Conservation (phyloP, 1,284 basidiomycete species). For the Peniophora sp. region DNA sequence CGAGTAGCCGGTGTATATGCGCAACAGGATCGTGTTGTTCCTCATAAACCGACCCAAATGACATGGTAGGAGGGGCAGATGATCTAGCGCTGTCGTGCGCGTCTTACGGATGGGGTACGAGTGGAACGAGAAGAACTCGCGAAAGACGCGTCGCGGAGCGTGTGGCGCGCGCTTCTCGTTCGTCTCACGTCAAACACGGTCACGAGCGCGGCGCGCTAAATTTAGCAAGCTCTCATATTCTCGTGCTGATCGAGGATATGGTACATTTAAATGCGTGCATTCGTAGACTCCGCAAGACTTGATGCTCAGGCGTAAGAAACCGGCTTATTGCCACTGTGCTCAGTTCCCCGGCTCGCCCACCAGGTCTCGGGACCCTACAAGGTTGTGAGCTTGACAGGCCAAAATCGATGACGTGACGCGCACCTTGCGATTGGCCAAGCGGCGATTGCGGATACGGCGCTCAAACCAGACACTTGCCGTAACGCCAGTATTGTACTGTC, state of each 20-base stretch:
- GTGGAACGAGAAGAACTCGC: background rate
- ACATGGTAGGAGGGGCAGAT: background rate
- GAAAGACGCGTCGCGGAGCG: background rate
- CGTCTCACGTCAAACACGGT: background rate
- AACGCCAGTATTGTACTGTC: background rate
- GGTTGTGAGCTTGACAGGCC: background rate
- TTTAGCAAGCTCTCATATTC: background rate
- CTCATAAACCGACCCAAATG: background rate
- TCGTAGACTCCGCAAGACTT: background rate
- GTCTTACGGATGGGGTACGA: background rate
- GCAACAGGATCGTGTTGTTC: background rate
- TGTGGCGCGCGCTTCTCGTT: background rate
- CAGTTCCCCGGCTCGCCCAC: constrained; percentile 1
- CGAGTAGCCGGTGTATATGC: constrained; percentile 10
- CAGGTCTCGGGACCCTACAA: background rate
- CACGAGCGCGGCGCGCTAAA: background rate
- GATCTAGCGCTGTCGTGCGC: background rate
- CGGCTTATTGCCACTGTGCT: background rate
- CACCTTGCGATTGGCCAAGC: background rate
- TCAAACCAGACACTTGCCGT: background rate
- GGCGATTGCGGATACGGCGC: background rate
- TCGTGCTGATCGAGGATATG: background rate
- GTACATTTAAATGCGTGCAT: background rate
- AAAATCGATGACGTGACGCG: no score
- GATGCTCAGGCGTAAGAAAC: background rate